A percentile compares a stretch with the other conserved stretches of the same genome.
phyloP scores from a whole-genome alignment of 2,329 filamentous ascomycete species.

The Trichoderma oligosporum region DNA sequence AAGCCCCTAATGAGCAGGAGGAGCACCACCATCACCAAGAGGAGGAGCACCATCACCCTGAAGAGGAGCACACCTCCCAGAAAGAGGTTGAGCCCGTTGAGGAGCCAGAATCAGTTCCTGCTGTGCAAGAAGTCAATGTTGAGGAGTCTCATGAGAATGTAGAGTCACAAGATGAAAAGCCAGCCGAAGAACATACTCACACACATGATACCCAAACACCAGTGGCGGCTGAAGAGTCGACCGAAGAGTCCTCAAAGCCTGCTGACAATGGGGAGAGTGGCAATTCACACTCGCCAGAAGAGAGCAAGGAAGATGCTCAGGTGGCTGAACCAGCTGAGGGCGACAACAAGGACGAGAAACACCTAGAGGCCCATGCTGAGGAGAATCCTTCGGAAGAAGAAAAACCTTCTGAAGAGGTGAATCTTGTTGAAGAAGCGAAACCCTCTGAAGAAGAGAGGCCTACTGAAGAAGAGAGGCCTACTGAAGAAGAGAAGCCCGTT shows the following conservation, averaged over 20 bases:
- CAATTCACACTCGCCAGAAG: background rate
- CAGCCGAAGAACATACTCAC: conserved; percentile 6
- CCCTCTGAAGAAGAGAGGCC: background rate
- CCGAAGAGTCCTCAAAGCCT: background rate
- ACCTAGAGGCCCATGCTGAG: background rate
- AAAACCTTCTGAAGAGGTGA: background rate
- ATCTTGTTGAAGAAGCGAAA: background rate
- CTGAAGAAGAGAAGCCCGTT: background rate
- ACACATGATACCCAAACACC: conserved; percentile 3
- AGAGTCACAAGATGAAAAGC: conserved; percentile 17
- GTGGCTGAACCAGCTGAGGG: conserved; percentile 1
- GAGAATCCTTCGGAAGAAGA: background rate
- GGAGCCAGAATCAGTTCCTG: conserved; percentile 3
- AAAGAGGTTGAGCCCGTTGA: background rate
- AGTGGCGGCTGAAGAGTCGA: background rate
- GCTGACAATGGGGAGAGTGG: conserved; percentile 8
- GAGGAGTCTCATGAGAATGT: conserved; percentile 9
- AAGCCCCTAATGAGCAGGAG: background rate
- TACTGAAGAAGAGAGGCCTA: conserved; percentile 1
- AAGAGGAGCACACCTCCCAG: background rate
- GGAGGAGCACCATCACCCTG: background rate
- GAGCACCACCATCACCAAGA: background rate
- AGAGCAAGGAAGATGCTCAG: background rate
- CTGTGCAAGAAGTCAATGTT: conserved; percentile 19
- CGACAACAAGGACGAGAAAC: conserved; percentile 6